These are phyloP conservation scores for Lactifluus pinguis DNA, from an alignment of 768 basidiomycete genomes.

Conservation along the genomic window DNA sequence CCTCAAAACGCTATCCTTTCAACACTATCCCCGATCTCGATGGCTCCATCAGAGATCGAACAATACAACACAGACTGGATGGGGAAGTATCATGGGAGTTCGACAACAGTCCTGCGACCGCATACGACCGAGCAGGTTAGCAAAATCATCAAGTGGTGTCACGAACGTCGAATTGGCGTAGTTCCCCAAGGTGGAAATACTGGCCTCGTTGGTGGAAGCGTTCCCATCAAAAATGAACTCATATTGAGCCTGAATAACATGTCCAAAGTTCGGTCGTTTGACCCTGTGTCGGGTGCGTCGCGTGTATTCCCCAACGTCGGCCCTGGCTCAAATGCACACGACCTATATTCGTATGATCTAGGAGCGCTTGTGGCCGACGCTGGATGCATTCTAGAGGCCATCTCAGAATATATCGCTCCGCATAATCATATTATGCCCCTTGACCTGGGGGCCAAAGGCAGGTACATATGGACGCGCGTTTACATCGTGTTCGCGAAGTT, in stretches of 20 bases:
- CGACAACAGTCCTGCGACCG: constrained; percentile 83
- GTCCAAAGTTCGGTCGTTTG: constrained; percentile 73
- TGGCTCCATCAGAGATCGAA: constrained; percentile 55
- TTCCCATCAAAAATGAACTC: constrained; percentile 81
- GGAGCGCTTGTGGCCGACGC: constrained; percentile 91
- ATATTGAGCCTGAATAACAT: constrained; percentile 79
- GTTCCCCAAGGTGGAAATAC: constrained; percentile 99
- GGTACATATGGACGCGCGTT: constrained; percentile 35
- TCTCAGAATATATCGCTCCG: constrained; percentile 79
- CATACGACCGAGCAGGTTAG: constrained; percentile 83
- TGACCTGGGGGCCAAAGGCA: constrained; percentile 93
- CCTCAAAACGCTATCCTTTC: constrained; percentile 57
- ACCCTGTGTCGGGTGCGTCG: constrained; percentile 64
- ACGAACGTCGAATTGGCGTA: constrained; percentile 70
- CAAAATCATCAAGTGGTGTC: constrained; percentile 81
- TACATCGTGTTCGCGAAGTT: background rate
- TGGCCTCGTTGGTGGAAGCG: constrained; percentile 91
- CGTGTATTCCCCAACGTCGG: constrained; percentile 3
- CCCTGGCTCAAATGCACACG: background rate
- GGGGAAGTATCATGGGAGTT: constrained; percentile 83
- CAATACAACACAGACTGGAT: constrained; percentile 92
- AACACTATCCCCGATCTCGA: constrained; percentile 44
- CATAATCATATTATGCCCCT: constrained; percentile 94
- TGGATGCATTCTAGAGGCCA: constrained; percentile 83
- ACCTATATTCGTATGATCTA: constrained; percentile 23